Base-by-base conservation (phyloP, 148 eudicot genomes). In the Vaccinium vitisidaea region DNA sequence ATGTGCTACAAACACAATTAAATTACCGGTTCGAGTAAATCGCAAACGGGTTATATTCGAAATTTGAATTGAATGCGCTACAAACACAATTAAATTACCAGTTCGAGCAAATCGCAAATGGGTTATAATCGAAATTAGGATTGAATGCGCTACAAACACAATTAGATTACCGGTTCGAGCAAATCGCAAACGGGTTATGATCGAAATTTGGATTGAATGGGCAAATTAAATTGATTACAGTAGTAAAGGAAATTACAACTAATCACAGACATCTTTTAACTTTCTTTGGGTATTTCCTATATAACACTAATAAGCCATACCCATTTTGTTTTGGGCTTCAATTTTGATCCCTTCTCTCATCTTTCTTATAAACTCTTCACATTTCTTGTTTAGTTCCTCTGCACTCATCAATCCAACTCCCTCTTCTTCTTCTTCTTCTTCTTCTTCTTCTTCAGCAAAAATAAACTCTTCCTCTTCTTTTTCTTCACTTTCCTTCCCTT, bases 301-400 rank as follows among this genome's bases (percentile, higher is more conserved):
- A 53, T 13, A 6, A 36, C 10, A 32, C 61, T 56, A 56, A 56
- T 13, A 55, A 27, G 54, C 13, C 53, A 49, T 43, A 39, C 59
- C 30, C 43, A 53, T 11, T 39, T 36, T n/a, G 30, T 30, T 25
- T 65, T 81, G 84, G 23, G 76, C 84, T 70, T 55, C 79, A 80
- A 54, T 36, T 63, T 25, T 76, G 75, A 91, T 91, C 86, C 87
- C 94, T 74, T 87, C 89, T 81, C 88, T 91, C 91, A 92, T 83
- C 84, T 75, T 92, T 80, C 90, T 88, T 79, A 92, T 92, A 81
- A 92, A 92, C 11, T 92, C 94, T 55, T 92, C 94, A 87, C 90
- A 92, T 80, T 89, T 92, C 86, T 87, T 91, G 84, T 92, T 90
- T 73, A 92, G 80, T 53, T 91, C 94, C 82, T 90, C 92, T 80